These are phyloP conservation scores for Verticillium dahliae DNA, from an alignment of 2,329 filamentous ascomycete genomes.

Conservation along the genomic window DNA sequence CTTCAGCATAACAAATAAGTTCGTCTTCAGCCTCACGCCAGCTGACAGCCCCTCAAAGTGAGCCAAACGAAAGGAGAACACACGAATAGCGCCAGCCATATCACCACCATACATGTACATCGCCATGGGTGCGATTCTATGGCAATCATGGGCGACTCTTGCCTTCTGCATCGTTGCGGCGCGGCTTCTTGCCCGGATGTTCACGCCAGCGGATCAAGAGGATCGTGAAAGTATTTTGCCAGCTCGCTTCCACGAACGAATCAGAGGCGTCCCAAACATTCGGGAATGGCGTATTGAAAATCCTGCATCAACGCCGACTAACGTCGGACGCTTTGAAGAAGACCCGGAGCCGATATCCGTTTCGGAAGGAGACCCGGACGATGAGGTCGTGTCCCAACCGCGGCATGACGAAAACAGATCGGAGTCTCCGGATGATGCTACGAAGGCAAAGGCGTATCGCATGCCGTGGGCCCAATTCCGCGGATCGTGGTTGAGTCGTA, in stretches of 20 bases:
- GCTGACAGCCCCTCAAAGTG: neutral
- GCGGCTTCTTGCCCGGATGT: neutral
- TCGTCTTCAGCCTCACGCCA: neutral
- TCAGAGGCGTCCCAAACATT: neutral
- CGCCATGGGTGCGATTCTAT: neutral
- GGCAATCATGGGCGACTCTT: neutral
- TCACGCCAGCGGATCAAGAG: neutral
- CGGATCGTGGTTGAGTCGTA: neutral
- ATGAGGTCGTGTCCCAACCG: slow-evolving; percentile 4
- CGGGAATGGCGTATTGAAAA: neutral
- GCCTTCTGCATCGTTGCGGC: neutral
- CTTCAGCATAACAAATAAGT: neutral
- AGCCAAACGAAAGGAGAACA: neutral
- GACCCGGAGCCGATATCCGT: neutral
- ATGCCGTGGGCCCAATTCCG: neutral
- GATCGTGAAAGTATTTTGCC: neutral
- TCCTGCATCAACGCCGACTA: neutral
- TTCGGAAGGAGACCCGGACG: neutral
- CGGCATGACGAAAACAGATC: neutral
- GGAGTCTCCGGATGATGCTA: neutral
- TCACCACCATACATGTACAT: neutral
- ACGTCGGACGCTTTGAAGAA: neutral
- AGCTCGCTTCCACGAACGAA: neutral
- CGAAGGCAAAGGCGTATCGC: neutral
- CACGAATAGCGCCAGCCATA: neutral